Conservation (phyloP, 2,329 filamentous ascomycete genomes). For the Colletotrichum tanaceti region DNA sequence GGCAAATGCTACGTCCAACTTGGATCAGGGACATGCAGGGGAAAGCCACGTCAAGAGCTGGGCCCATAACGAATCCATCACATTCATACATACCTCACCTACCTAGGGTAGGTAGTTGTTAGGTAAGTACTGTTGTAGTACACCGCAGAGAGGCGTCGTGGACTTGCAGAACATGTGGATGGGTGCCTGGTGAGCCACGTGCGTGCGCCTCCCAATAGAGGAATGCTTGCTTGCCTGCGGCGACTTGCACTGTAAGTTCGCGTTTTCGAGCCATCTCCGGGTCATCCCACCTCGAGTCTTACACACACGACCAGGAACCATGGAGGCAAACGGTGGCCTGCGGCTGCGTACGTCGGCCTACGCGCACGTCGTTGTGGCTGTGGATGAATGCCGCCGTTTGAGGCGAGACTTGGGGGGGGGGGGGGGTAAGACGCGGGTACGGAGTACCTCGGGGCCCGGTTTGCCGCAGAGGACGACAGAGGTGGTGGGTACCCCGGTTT, state of each 20-base stretch:
- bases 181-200: conserved; percentile 25
- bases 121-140: background rate
- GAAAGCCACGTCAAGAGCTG: background rate
- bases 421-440: too few relatives aligned
- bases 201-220: background rate
- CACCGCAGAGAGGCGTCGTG: background rate
- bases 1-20: background rate
- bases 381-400: conserved; percentile 38
- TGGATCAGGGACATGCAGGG: background rate
- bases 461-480: background rate
- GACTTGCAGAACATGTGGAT: conserved; percentile 6
- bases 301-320: background rate
- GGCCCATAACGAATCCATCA: background rate
- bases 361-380: conserved; percentile 51
- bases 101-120: too few relatives aligned
- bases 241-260: background rate
- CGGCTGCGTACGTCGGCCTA: conserved; percentile 11
- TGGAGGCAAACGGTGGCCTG: conserved; percentile 8
- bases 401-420: too few relatives aligned
- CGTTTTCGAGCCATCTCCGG: conserved; percentile 2
- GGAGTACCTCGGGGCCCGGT: background rate
- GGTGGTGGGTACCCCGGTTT: conserved; percentile 16
- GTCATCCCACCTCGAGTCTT: background rate
- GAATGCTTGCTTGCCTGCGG: background rate
- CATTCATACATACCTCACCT: too few relatives aligned